Base-by-base conservation (phyloP, 2,329 filamentous ascomycete species). In the Lachnellula arida region DNA sequence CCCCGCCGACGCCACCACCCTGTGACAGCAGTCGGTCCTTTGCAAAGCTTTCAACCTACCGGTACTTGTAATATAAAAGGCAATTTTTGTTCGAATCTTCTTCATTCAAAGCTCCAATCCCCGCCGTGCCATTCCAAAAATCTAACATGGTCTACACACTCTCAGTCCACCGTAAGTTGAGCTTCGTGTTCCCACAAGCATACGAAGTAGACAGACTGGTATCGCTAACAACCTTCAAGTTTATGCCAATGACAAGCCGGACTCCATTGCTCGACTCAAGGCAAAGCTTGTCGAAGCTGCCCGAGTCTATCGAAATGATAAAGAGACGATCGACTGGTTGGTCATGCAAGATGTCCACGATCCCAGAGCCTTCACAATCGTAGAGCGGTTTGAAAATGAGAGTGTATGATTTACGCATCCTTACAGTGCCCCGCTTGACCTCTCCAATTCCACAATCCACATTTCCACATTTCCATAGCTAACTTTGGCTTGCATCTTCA, bases 211-310 rank as follows among this genome's bases (percentile, higher is more conserved):
- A 4, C 17, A n/a, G 39, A 7, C 39, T 7, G 15, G 6, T 19
- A 44, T 25, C 5, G 22, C 19, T 44, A 19, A 44, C 12, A 17
- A 44, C 12, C 15, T 19, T 19, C n/a, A n/a, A 47, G 44, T 90
- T 60, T 82, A 86, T 74, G 85, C 86, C 61, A 89, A 89, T 68
- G 77, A 83, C 55, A 80, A 87, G 65, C 72, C 78, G 12, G 81
- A 82, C 53, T 78, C 77, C 68, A 85, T 89, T 73, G 74, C 77
- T 59, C 88, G 86, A 72, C 75, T 91, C 56, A 81, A 84, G 65
- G 82, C 82, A 55, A 91, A 90, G 76, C 82, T 91, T 55, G 80
- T 86, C 68, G 87, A 91, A 70, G 87, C 87, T n/a, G 85, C 84
- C 57, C 79, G 82, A 60, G 79, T 90, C 60, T 90, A 90, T 74